phyloP scores from a whole-genome alignment of 345 rosid species.

The Euclidium syriacum region DNA sequence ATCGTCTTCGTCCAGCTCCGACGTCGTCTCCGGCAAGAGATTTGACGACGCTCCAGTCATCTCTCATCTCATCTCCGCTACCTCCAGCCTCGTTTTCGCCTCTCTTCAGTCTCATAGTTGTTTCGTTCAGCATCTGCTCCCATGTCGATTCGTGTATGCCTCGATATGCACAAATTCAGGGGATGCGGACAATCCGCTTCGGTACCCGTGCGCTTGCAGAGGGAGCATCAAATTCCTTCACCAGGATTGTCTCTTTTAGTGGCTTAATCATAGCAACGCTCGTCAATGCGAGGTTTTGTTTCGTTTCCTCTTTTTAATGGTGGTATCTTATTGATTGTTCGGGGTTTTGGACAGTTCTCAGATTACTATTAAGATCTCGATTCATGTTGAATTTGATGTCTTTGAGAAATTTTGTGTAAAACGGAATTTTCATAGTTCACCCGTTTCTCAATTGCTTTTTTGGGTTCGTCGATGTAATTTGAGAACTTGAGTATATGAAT shows the following conservation, averaged over 20 bases:
- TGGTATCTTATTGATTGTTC: neutral
- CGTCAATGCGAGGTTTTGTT: slow-evolving; percentile 95
- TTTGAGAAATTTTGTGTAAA: neutral
- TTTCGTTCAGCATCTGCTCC: no score
- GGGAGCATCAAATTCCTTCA: slow-evolving; percentile 98
- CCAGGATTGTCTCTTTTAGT: slow-evolving; percentile 97
- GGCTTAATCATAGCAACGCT: slow-evolving; percentile 98
- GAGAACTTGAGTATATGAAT: neutral
- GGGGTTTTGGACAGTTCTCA: neutral
- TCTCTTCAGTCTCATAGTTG: no score
- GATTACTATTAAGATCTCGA: slow-evolving; percentile 4
- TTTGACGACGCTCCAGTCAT: no score
- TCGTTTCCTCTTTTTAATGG: neutral
- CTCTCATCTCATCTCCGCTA: no score
- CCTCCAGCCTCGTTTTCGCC: no score
- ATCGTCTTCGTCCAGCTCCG: no score
- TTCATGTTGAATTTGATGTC: neutral
- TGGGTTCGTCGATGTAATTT: neutral
- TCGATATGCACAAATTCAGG: slow-evolving; percentile 99
- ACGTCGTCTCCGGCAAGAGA: no score
- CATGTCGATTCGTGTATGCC: no score
- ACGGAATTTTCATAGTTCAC: neutral
- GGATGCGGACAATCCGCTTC: slow-evolving; percentile 80
- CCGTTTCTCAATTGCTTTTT: neutral
- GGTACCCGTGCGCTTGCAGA: slow-evolving; percentile 96